Base-by-base conservation (phyloP, 164 flowering plant species). In the Berberis thunbergii region DNA sequence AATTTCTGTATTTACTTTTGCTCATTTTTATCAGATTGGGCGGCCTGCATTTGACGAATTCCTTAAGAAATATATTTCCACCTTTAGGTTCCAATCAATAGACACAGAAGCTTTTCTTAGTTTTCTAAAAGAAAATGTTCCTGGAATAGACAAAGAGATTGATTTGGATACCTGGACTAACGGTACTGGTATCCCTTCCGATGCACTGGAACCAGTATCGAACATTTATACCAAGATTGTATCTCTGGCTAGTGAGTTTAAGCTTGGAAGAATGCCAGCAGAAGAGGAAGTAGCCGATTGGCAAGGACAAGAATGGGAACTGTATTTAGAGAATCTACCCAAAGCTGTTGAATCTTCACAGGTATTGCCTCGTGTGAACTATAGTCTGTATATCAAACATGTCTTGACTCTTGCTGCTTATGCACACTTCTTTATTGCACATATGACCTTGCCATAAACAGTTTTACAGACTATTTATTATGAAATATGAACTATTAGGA, bases 271-370 rank as follows among this genome's bases (percentile, higher is more conserved):
- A 80, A 81, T 94, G 84, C 96, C 91, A 26, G 80, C 70, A 64
- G 96, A 89, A 77, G 96, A 91, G 64, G 97, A 94, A 69, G 94
- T 86, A 65, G 86, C 87, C 50, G 87, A 87, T 41, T 94, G 99
- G 99, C 74, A 73, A 60, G 70, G 70, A 43, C 70, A 67, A 58
- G 70, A 67, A 54, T 67, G 70, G 70, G 70, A 67, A 41, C 70
- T 67, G 45, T 67, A 67, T 59, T 60, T 67, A 54, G 70, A 67
- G 64, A 67, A 67, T 61, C 64, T 67, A 52, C 64, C 70, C 43
- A 60, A 53, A 54, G 9, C 60, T 39, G 57, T 48, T 60, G 70
- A 67, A 43, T 81, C 93, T 66, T 89, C 96, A 44, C 96, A 89
- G 96, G 99, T 91, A 59, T 64, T 26, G 60, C 12, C 54, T 50